Conservation (phyloP, 164 flowering plant species). For the Piper longum region DNA sequence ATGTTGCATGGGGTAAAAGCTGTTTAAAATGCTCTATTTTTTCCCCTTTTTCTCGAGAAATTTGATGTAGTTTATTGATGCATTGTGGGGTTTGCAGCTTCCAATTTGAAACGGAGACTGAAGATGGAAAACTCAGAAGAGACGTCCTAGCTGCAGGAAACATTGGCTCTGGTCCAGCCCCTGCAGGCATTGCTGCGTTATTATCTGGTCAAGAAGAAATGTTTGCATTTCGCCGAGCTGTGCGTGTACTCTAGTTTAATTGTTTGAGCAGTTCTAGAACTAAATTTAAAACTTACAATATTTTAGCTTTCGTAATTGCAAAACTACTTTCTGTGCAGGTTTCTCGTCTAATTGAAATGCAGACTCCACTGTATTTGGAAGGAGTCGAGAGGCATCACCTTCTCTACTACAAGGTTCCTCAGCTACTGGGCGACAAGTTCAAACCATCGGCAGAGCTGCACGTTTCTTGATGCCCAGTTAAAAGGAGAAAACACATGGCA, state of each 20-base stretch:
- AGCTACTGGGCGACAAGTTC: neutral
- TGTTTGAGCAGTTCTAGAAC: neutral
- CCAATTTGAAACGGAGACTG: slow-evolving; percentile 92
- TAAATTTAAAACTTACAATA: neutral
- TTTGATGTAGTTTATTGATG: neutral
- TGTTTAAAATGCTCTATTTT: too few species aligned
- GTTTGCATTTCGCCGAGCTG: slow-evolving; percentile 96
- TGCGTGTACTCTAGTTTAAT: slow-evolving; percentile 20
- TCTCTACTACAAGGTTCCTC: slow-evolving; percentile 21
- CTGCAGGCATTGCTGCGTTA: slow-evolving; percentile 51
- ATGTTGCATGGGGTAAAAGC: too few species aligned
- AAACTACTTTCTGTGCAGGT: slow-evolving; percentile 29
- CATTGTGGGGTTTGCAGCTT: slow-evolving; percentile 36
- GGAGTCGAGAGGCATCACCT: slow-evolving; percentile 57
- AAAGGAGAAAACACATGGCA: too few species aligned
- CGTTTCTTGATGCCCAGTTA: neutral
- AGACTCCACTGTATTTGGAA: slow-evolving; percentile 67
- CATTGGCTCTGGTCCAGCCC: slow-evolving; percentile 51
- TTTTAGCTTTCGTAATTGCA: neutral
- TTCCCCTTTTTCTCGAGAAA: too few species aligned
- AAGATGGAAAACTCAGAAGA: slow-evolving; percentile 70
- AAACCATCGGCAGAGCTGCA: neutral
- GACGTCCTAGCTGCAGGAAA: slow-evolving; percentile 69
- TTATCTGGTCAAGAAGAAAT: slow-evolving; percentile 90
- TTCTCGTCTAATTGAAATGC: slow-evolving; percentile 93